A percentile compares a stretch with the other conserved stretches of the same genome.
These are phyloP conservation scores for Synchytrium microbalum DNA, from an alignment of 371 early-diverging fungal genomes.

Conservation along the genomic window DNA sequence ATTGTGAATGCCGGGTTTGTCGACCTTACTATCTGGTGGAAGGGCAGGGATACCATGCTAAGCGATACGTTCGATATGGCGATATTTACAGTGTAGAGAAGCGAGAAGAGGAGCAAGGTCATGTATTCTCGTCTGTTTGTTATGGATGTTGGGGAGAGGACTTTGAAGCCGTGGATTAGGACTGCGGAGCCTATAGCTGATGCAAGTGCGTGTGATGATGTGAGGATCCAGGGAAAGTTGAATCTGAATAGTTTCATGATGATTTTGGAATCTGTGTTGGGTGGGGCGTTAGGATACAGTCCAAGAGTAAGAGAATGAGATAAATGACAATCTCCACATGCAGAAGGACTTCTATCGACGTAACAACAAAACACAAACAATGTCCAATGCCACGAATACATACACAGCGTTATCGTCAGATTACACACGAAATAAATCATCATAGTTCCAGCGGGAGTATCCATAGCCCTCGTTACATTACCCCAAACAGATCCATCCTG, in stretches of 20 bases:
- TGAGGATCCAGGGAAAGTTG: constrained; percentile 80
- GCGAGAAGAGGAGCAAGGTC: constrained; percentile 69
- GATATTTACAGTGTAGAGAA: constrained; percentile 83
- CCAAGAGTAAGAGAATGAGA: too few relatives aligned
- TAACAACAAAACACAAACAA: constrained; percentile 5
- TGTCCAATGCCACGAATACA: neutral
- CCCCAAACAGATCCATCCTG: too few relatives aligned
- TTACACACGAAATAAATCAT: constrained; percentile 69
- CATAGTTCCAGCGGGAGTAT: constrained; percentile 41
- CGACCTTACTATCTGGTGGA: constrained; percentile 83
- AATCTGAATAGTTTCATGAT: constrained; percentile 64
- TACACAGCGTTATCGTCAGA: constrained; percentile 66
- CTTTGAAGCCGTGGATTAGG: constrained; percentile 19
- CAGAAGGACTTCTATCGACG: too few relatives aligned
- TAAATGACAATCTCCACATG: too few relatives aligned
- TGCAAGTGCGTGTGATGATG: constrained; percentile 74
- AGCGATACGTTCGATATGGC: constrained; percentile 79
- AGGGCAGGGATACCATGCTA: constrained; percentile 56
- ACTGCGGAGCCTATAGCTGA: constrained; percentile 51
- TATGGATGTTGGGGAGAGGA: neutral
- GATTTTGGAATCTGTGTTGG: constrained; percentile 58
- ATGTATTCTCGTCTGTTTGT: constrained; percentile 39
- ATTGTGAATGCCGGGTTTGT: constrained; percentile 81
- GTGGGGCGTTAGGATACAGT: neutral
- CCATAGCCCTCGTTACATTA: neutral